Evolutionary conservation across 768 basidiomycete genomes (phyloP), one percentile per base, ranked within the genome.

Genomic region (Pholiota conissans): DNA sequence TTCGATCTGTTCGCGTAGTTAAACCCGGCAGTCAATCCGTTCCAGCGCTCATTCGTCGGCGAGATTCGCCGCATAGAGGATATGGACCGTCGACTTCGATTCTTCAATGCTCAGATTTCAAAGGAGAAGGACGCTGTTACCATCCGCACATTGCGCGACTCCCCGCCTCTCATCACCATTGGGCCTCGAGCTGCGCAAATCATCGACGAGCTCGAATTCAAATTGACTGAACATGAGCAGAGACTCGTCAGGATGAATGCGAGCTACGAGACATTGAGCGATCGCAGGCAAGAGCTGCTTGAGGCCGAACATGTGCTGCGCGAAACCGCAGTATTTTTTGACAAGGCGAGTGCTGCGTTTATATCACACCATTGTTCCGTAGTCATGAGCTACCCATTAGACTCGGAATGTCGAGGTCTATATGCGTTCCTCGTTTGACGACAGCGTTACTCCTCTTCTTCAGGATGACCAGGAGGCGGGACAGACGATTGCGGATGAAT

Each of bases 11-110:
- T n/a, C n/a, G n/a, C n/a, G n/a, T 69, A 98, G 95, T 77, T 98
- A 64, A 98, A 98, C 73, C 93, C 95, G 10, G 84, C 84, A 60
- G 87, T 98, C 65, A 98, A 96, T 73, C 91, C 96, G 16, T 99
- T 98, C 78, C 96, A 99, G 80, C 92, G 97, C 61, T 95, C 95
- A 4, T 99, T 96, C 72, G 93, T 97, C 59, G 93, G 91, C 32
- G 95, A 97, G 71, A 93, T 99, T 63, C 87, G 97, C 32, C 87
- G 91, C 61, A 84, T 96, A 58, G 96, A 97, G 71, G 96, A 99
- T 69, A 95, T 96, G 89, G 89, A 91, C 7, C 91, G 97, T 62
- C 90, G 94, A 30, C 87, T 95, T 49, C 89, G 95, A 55, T 95
- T 98, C 73, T 97, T 98, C 68, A 71, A 81, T 1, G 76, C 82